These are phyloP conservation scores for Kwoniella botswanensis DNA, from an alignment of 768 basidiomycete species.

Conservation along the genomic window DNA sequence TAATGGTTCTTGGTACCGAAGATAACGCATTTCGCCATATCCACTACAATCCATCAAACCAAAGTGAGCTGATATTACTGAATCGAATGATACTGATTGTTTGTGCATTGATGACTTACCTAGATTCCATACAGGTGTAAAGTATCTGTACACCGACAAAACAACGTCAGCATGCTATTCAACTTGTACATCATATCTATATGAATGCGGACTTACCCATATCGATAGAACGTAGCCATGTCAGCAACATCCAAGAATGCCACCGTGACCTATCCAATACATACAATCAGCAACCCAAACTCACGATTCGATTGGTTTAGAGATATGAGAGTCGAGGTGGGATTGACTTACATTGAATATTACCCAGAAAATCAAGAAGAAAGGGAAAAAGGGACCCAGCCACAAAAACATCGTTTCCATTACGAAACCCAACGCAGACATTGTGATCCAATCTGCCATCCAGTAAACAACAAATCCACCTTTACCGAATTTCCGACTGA, in stretches of 20 bases:
- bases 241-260: constrained; percentile 55
- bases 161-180: neutral
- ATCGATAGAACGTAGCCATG: constrained; percentile 52
- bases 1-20: constrained; percentile 57
- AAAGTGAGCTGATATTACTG: neutral
- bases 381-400: constrained; percentile 55
- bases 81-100: neutral
- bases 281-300: too few species aligned
- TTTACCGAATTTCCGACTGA: constrained; percentile 46
- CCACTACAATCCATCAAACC: constrained; percentile 19
- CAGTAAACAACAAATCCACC: constrained; percentile 57
- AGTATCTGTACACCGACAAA: constrained; percentile 23
- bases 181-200: neutral
- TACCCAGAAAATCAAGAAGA: constrained; percentile 57
- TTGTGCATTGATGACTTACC: constrained; percentile 21
- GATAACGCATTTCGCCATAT: constrained; percentile 54
- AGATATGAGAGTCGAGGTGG: neutral
- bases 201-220: constrained; percentile 42
- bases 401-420: constrained; percentile 54
- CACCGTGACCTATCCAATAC: constrained; percentile 35
- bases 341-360: constrained; percentile 44
- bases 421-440: constrained; percentile 48
- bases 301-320: too few species aligned
- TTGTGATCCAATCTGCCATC: constrained; percentile 50
- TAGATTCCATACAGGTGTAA: constrained; percentile 48